These are phyloP conservation scores for Phlyctochytrium planicorne DNA, from an alignment of 192 early-diverging fungal species.

Conservation along the genomic window DNA sequence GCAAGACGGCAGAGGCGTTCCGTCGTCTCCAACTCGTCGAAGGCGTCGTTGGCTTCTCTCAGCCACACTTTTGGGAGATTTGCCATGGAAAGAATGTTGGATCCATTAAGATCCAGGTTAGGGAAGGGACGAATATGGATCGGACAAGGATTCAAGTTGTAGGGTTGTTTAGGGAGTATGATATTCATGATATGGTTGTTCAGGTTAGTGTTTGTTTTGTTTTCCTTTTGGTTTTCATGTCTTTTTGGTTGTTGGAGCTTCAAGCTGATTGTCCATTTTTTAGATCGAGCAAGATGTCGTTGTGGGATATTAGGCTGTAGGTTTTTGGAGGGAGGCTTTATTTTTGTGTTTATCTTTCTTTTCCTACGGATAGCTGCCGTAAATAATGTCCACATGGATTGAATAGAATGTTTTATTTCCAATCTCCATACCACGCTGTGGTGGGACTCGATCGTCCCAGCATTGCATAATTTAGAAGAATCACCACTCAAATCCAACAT, in stretches of 20 bases:
- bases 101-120: slow-evolving; percentile 41
- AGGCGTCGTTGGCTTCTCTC: slow-evolving; percentile 40
- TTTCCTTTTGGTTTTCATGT: not conserved
- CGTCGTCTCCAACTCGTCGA: slow-evolving; percentile 24
- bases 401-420: no score
- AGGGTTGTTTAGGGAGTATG: slow-evolving; percentile 33
- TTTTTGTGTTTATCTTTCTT: no score
- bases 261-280: not conserved
- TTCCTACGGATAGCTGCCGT: no score
- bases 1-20: slow-evolving; percentile 22
- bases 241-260: not conserved
- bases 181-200: slow-evolving; percentile 39
- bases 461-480: no score
- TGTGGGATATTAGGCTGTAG: not conserved
- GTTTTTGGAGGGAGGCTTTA: no score
- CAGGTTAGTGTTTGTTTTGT: slow-evolving; percentile 21
- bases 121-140: slow-evolving; percentile 27
- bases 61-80: slow-evolving; percentile 53
- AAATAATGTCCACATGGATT: no score
- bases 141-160: slow-evolving; percentile 30
- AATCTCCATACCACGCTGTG: no score
- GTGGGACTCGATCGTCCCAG: no score
- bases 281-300: not conserved
- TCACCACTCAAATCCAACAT: no score
- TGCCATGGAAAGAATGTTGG: slow-evolving; percentile 40